These are phyloP conservation scores for Sphaerobolus stellatus DNA, from an alignment of 1,284 basidiomycete genomes.

Conservation along the genomic window DNA sequence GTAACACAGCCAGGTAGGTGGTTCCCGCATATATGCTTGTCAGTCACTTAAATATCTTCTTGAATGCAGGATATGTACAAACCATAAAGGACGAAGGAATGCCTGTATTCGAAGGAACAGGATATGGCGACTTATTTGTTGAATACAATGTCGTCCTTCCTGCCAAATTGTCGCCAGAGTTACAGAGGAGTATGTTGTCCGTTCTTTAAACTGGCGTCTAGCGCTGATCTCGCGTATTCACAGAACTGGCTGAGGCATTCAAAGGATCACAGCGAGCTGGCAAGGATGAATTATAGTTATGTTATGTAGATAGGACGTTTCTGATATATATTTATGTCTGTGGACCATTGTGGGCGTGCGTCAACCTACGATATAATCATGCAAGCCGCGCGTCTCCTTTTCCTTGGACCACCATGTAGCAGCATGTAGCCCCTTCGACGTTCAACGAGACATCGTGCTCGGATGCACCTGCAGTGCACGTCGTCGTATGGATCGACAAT, in stretches of 20 bases:
- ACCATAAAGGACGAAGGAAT: slow-evolving; percentile 85
- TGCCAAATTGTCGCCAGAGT: slow-evolving; percentile 59
- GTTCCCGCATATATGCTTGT: neutral
- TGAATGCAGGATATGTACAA: slow-evolving; percentile 74
- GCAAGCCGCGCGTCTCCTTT: neutral
- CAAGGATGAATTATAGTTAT: slow-evolving; percentile 54
- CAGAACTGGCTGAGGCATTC: slow-evolving; percentile 60
- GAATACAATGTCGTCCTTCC: slow-evolving; percentile 92
- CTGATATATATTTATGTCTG: neutral
- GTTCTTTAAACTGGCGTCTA: neutral
- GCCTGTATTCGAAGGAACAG: slow-evolving; percentile 63
- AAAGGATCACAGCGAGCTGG: slow-evolving; percentile 36
- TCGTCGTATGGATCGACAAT: neutral
- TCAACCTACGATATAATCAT: neutral
- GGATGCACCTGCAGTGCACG: neutral
- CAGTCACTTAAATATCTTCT: slow-evolving; percentile 1
- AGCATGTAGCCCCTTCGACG: slow-evolving; percentile 8
- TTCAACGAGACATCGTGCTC: slow-evolving; percentile 3
- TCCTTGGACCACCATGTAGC: slow-evolving; percentile 8
- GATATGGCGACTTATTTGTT: slow-evolving; percentile 82
- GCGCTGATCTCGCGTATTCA: neutral
- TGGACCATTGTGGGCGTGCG: slow-evolving; percentile 2
- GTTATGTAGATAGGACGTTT: slow-evolving; percentile 2
- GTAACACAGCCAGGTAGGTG: slow-evolving; percentile 85
- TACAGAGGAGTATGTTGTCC: slow-evolving; percentile 61